These are phyloP conservation scores for Penicillium sp. DNA, from an alignment of 2,329 filamentous ascomycete species.

Conservation along the genomic window DNA sequence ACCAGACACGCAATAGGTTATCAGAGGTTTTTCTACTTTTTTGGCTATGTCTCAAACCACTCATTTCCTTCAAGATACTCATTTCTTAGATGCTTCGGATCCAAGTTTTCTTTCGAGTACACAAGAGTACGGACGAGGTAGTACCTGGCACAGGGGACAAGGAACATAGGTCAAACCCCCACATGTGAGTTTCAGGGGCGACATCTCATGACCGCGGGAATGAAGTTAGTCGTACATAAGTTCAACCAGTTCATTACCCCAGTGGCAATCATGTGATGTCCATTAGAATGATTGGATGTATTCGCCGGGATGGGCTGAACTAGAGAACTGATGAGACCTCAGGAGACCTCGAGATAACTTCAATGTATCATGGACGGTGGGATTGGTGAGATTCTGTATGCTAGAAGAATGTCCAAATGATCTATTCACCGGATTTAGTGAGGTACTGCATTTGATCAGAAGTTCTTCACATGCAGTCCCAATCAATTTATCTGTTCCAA, in stretches of 20 bases:
- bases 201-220: conserved; percentile 24
- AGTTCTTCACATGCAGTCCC: too few species aligned
- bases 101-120: too few species aligned
- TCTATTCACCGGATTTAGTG: background rate
- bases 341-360: background rate
- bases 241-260: too few species aligned
- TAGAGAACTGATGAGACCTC: conserved; percentile 4
- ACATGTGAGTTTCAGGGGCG: conserved; percentile 16
- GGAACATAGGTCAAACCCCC: background rate
- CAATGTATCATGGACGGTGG: background rate
- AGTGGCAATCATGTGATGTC: conserved; percentile 20
- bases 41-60: background rate
- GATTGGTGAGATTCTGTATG: background rate
- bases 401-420: background rate
- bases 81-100: background rate
- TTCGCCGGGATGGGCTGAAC: conserved; percentile 13
- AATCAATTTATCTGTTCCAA: too few species aligned
- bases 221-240: too few species aligned
- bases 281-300: conserved; percentile 5
- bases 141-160: conserved; percentile 10
- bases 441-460: too few species aligned
- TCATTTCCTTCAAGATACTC: background rate
- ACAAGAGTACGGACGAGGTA: background rate
- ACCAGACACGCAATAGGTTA: conserved; percentile 38
- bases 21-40: too few species aligned